Evolutionary conservation across 164 flowering plant species (phyloP).

Genomic region (Platanus orientalis): DNA sequence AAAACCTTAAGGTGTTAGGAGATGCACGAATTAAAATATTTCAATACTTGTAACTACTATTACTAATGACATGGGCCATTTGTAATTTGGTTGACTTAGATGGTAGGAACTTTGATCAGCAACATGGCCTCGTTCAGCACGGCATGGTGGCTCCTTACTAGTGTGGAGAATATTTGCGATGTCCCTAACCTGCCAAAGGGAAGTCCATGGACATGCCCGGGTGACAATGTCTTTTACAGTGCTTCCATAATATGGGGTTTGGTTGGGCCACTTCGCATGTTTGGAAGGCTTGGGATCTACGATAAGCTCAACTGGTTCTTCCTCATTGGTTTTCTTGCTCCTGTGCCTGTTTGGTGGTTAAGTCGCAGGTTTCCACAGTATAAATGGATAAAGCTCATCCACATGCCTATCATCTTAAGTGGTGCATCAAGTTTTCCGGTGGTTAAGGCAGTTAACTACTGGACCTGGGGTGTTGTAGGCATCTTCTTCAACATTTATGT

Average conservation of each 20-base stretch:
- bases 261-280: slow-evolving; percentile 44
- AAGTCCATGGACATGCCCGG: slow-evolving; percentile 63
- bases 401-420: slow-evolving; percentile 58
- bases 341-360: slow-evolving; percentile 44
- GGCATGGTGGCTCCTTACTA: slow-evolving; percentile 37
- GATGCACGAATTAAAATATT: too few relatives aligned
- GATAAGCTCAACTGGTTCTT: slow-evolving; percentile 34
- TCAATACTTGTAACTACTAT: too few relatives aligned
- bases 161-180: slow-evolving; percentile 43
- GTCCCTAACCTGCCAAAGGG: slow-evolving; percentile 27
- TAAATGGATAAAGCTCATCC: slow-evolving; percentile 51
- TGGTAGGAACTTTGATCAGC: slow-evolving; percentile 51
- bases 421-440: slow-evolving; percentile 44
- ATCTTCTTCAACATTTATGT: slow-evolving; percentile 49
- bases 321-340: slow-evolving; percentile 50
- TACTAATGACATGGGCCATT: neutral
- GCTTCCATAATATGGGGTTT: slow-evolving; percentile 51
- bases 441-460: slow-evolving; percentile 46
- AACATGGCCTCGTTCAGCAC: slow-evolving; percentile 36
- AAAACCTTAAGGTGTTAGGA: too few relatives aligned
- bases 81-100: slow-evolving; percentile 15
- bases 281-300: slow-evolving; percentile 35
- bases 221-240: slow-evolving; percentile 37
- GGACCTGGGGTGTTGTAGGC: slow-evolving; percentile 53
- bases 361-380: slow-evolving; percentile 38